Evolutionary conservation across 2,329 filamentous ascomycete genomes (phyloP), one percentile per base, ranked within the genome.

Genomic region (Botrytis squamosa): DNA sequence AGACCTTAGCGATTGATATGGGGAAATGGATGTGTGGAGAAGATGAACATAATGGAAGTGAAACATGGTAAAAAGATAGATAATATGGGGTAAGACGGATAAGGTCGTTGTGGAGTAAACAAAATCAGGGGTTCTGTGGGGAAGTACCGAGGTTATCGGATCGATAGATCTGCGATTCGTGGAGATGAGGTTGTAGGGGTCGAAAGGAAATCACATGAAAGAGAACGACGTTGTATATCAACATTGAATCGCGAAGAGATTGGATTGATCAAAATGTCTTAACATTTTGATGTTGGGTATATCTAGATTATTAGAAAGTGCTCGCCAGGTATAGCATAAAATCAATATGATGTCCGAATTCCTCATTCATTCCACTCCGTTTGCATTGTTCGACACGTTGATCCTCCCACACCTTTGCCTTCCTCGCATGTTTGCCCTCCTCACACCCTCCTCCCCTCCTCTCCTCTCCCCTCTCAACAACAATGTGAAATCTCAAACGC

Each of bases 361-460:
- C 36, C 59, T 62, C 36, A 38, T 36, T 25, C 22, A 40, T 38
- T 16, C 36, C 22, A 36, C 36, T 62, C 36, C 22, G 6, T 40
- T n/a, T 3, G 33, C 25, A 29, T 29, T 18, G 22, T 12, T 9
- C 22, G 36, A 29, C 14, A 22, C 4, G 1, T n/a, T 36, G 57
- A 29, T 52, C 16, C n/a, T 33, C 1, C 33, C 33, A 4, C 18
- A 25, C 29, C 29, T 14, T n/a, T 52, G 5, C 20, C 25, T 1
- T 25, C 4, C 20, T 14, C 46, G 1, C 46, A 52, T 4, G 0
- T 5, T 25, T 0, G 0, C 0, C 22, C 4, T n/a, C 10, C 12
- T n/a, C 25, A 7, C 25, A n/a, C 12, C 40, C 40, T 4, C 3
- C 3, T 49, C 3, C 22, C 22, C 22, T 5, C 46, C 7, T 22